Conservation (phyloP, 768 basidiomycete species). For the Termitomyces sp. region DNA sequence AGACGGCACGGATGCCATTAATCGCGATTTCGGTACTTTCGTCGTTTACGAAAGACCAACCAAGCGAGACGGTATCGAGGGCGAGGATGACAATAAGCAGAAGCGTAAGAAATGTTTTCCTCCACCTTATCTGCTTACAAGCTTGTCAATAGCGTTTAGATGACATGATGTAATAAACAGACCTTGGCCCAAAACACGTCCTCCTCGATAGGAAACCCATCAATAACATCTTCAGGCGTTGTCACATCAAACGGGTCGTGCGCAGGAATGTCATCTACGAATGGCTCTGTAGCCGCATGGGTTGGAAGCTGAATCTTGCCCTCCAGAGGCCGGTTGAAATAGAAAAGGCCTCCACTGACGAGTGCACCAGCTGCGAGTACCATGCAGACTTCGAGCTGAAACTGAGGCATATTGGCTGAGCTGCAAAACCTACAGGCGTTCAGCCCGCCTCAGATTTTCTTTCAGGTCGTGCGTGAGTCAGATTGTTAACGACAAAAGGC, state of each 20-base stretch:
- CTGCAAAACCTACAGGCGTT: not conserved
- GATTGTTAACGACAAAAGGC: not conserved
- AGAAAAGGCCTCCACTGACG: conserved; percentile 41
- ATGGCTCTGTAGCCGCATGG: conserved; percentile 14
- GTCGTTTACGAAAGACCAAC: conserved; percentile 42
- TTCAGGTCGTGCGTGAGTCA: not conserved
- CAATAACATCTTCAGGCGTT: conserved; percentile 62
- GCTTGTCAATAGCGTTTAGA: not conserved
- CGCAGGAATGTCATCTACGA: conserved; percentile 17
- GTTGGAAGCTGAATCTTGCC: conserved; percentile 52
- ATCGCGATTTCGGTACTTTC: conserved; percentile 30
- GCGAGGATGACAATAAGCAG: conserved; percentile 44
- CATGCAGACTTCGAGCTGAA: conserved; percentile 54
- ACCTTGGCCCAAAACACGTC: conserved; percentile 58
- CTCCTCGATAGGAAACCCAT: conserved; percentile 65
- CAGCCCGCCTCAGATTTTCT: not conserved
- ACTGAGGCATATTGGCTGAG: conserved; percentile 47
- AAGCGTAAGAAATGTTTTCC: conserved; percentile 50
- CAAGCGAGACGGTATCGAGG: conserved; percentile 51
- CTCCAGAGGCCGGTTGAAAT: conserved; percentile 35
- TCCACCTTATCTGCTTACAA: conserved; percentile 47
- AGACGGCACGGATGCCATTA: conserved; percentile 43
- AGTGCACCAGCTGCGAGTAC: conserved; percentile 40
- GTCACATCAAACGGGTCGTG: conserved; percentile 71
- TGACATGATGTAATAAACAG: conserved; percentile 12